Evolutionary conservation across 73 alveolate genomes (phyloP).

Genomic region (Tetrahymena elliotti): DNA sequence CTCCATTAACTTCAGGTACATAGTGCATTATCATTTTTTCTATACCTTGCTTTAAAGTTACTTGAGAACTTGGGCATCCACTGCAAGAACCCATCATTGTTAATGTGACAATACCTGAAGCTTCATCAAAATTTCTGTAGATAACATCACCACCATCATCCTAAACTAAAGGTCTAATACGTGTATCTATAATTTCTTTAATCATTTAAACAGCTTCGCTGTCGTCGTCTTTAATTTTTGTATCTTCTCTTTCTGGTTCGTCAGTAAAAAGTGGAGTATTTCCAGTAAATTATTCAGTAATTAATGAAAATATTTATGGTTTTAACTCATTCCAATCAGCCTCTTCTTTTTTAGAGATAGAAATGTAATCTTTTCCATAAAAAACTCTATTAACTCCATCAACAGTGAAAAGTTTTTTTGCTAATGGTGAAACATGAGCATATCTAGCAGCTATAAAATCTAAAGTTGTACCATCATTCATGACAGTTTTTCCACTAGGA

Average conservation of each 20-base stretch:
- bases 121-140: constrained; percentile 64
- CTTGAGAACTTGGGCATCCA: constrained; percentile 79
- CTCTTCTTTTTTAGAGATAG: constrained; percentile 65
- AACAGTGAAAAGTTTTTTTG: constrained; percentile 52
- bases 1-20: constrained; percentile 68
- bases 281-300: constrained; percentile 60
- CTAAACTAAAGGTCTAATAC: constrained; percentile 73
- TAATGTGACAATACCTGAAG: constrained; percentile 58
- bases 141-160: constrained; percentile 90
- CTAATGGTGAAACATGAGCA: constrained; percentile 67
- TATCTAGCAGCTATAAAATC: constrained; percentile 60
- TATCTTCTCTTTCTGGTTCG: constrained; percentile 53
- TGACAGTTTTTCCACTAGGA: constrained; percentile 70
- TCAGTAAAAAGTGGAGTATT: constrained; percentile 56
- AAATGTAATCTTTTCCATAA: constrained; percentile 61
- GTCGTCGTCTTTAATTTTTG: constrained; percentile 58
- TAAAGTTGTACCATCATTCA: constrained; percentile 49
- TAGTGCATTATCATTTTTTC: constrained; percentile 79
- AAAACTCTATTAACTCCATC: constrained; percentile 76
- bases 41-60: constrained; percentile 71
- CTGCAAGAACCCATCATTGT: constrained; percentile 86
- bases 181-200: constrained; percentile 75
- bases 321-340: constrained; percentile 65
- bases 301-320: constrained; percentile 59
- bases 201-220: constrained; percentile 67